Evolutionary conservation across 2,329 filamentous ascomycete species (phyloP).

Genomic region (Venturia pyrina): DNA sequence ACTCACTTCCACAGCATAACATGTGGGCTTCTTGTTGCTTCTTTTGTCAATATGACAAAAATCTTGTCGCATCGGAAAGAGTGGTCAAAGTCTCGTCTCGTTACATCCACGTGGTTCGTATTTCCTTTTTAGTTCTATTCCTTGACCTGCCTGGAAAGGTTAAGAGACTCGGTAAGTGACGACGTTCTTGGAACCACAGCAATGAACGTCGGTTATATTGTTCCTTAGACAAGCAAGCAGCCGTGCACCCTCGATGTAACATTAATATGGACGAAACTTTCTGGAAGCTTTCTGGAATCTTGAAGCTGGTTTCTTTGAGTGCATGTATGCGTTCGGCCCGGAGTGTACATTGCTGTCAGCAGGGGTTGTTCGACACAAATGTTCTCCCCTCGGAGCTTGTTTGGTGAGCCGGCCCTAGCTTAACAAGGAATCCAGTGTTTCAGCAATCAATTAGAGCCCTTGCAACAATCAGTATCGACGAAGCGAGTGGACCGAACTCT

Average conservation of each 20-base stretch:
- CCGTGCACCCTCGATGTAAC: slow-evolving; percentile 2
- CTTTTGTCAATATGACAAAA: background rate
- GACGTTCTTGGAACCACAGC: background rate
- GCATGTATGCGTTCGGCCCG: background rate
- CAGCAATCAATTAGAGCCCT: background rate
- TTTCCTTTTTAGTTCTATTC: background rate
- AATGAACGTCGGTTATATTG: background rate
- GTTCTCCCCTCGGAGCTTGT: background rate
- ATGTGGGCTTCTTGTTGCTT: background rate
- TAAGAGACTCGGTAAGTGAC: background rate
- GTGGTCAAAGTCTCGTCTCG: background rate
- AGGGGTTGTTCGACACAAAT: background rate
- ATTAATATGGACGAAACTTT: slow-evolving; percentile 8
- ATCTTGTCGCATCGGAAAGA: background rate
- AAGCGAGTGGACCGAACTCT: background rate
- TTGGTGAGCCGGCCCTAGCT: background rate
- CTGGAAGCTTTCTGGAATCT: slow-evolving; percentile 11
- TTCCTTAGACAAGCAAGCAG: background rate
- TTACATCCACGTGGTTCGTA: background rate
- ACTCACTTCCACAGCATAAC: background rate
- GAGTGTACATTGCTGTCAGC: background rate
- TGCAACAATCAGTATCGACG: background rate
- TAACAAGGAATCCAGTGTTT: background rate
- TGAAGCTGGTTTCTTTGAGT: slow-evolving; percentile 3
- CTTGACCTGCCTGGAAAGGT: background rate